Evolutionary conservation across 805 yeast genomes (phyloP).

Genomic region (Debaryomyces prosopidis): DNA sequence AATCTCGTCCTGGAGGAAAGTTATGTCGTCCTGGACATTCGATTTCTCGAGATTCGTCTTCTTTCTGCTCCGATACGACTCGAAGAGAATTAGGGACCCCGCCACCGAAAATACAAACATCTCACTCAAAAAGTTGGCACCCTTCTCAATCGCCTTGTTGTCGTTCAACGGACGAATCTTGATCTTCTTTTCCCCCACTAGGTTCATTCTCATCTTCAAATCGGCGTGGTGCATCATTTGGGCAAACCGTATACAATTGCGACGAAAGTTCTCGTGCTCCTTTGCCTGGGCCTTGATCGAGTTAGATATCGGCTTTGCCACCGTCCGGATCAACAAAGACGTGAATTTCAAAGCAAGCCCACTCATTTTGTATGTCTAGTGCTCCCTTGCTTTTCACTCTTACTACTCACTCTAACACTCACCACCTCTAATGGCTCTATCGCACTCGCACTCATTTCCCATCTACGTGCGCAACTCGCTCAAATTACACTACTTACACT

Average conservation of each 20-base stretch:
- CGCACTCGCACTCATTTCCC: too few relatives aligned
- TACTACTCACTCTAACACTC: too few relatives aligned
- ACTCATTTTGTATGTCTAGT: slow-evolving; percentile 50
- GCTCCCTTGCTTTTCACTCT: too few relatives aligned
- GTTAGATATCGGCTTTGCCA: slow-evolving; percentile 78
- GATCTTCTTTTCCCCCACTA: slow-evolving; percentile 53
- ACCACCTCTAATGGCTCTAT: too few relatives aligned
- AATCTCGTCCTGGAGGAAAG: slow-evolving; percentile 69
- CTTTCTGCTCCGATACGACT: slow-evolving; percentile 64
- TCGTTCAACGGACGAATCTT: slow-evolving; percentile 79
- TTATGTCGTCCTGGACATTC: slow-evolving; percentile 69
- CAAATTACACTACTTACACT: too few relatives aligned
- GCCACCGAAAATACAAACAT: slow-evolving; percentile 78
- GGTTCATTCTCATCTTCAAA: slow-evolving; percentile 56
- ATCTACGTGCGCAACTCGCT: too few relatives aligned
- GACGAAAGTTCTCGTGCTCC: slow-evolving; percentile 64
- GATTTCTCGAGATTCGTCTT: slow-evolving; percentile 65
- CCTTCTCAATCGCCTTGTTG: slow-evolving; percentile 76
- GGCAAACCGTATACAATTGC: slow-evolving; percentile 66
- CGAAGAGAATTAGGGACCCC: slow-evolving; percentile 71
- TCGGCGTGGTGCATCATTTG: slow-evolving; percentile 72
- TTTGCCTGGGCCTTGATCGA: slow-evolving; percentile 72
- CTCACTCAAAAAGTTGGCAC: slow-evolving; percentile 79
- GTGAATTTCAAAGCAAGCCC: slow-evolving; percentile 74
- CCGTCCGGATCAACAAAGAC: slow-evolving; percentile 67